Evolutionary conservation across 768 basidiomycete genomes (phyloP).

Genomic region (Candolleomyces efflorescens): DNA sequence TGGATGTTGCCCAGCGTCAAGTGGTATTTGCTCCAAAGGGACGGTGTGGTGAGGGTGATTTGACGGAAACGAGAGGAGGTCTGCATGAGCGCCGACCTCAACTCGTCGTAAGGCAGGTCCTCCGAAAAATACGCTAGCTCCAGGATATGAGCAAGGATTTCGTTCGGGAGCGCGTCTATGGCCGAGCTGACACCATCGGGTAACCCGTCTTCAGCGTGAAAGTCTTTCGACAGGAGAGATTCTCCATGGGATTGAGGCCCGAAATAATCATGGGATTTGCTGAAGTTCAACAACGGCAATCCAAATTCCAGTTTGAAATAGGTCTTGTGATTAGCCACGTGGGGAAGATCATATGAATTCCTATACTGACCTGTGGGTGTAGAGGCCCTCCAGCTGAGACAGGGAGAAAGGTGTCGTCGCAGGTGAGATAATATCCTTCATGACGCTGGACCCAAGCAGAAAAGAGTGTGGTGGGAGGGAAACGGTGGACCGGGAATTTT

Average conservation of each 20-base stretch:
- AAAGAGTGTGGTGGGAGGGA: too few species aligned
- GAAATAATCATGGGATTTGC: not conserved
- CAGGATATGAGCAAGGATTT: conserved; percentile 24
- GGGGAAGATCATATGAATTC: too few species aligned
- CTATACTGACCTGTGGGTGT: too few species aligned
- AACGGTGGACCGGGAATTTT: too few species aligned
- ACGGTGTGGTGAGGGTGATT: conserved; percentile 22
- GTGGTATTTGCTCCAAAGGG: conserved; percentile 27
- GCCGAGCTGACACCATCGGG: not conserved
- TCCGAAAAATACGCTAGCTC: conserved; percentile 17
- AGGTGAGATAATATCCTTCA: too few species aligned
- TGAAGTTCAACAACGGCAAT: not conserved
- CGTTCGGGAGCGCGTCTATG: conserved; percentile 25
- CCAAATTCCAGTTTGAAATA: not conserved
- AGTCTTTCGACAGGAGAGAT: not conserved
- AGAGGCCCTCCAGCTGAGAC: too few species aligned
- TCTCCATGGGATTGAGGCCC: not conserved
- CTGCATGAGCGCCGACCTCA: conserved; percentile 9
- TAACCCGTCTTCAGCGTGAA: not conserved
- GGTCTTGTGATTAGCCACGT: not conserved
- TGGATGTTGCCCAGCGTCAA: conserved; percentile 21
- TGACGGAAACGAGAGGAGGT: conserved; percentile 21
- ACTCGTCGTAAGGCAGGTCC: conserved; percentile 6
- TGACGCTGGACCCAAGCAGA: too few species aligned
- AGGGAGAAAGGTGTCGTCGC: too few species aligned